A percentile compares a stretch with the other conserved stretches of the same genome.
Conservation (phyloP, 2,329 filamentous ascomycete species). For the Capronia epimyces region DNA sequence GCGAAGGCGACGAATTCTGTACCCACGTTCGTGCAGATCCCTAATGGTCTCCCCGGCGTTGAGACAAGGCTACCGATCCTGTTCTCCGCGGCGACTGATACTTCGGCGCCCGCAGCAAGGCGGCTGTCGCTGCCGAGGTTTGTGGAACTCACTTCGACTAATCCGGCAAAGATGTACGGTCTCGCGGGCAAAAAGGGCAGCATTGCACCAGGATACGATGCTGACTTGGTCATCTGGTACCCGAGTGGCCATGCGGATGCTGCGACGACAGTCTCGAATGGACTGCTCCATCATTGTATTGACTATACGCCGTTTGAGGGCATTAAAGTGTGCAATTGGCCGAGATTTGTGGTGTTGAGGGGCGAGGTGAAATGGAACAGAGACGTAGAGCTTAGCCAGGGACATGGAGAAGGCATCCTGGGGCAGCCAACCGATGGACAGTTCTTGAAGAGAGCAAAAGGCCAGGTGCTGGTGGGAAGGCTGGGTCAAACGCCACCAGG, state of each 20-base stretch:
- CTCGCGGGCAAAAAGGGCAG: conserved; percentile 38
- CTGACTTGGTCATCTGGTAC: conserved; percentile 44
- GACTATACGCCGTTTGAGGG: conserved; percentile 38
- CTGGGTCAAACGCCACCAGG: conserved; percentile 11
- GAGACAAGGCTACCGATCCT: conserved; percentile 41
- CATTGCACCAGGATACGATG: conserved; percentile 41
- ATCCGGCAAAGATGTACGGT: conserved; percentile 44
- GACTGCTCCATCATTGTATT: conserved; percentile 34
- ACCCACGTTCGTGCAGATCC: conserved; percentile 38
- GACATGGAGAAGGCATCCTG: conserved; percentile 29
- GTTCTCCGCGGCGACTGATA: conserved; percentile 32
- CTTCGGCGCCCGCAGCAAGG: neutral
- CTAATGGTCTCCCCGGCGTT: conserved; percentile 42
- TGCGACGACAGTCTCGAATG: conserved; percentile 29
- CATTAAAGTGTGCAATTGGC: conserved; percentile 34
- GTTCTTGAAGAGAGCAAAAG: conserved; percentile 37
- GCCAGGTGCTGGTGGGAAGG: conserved; percentile 27
- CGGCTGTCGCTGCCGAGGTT: conserved; percentile 37
- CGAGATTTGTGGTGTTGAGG: conserved; percentile 34
- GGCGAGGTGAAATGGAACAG: conserved; percentile 34
- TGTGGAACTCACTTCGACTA: conserved; percentile 42
- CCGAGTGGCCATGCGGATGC: conserved; percentile 25
- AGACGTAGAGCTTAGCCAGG: conserved; percentile 28
- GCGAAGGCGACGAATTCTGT: conserved; percentile 19
- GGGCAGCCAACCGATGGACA: conserved; percentile 33